phyloP scores from a whole-genome alignment of 1,139 yeast species.

The Taiozyma sp. region DNA sequence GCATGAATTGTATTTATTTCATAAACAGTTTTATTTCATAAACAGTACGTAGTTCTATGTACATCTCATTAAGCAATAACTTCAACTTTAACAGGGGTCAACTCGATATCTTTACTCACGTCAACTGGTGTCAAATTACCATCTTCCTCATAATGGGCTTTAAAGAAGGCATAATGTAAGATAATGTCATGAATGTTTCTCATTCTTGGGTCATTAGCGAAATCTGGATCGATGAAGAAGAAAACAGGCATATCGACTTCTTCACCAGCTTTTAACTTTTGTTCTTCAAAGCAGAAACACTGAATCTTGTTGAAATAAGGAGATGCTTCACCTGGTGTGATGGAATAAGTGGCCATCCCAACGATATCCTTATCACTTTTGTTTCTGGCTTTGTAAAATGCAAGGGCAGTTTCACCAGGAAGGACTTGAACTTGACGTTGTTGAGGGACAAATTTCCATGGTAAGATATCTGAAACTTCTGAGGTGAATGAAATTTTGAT shows the following conservation, averaged over 20 bases:
- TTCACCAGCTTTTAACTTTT: slow-evolving; percentile 88
- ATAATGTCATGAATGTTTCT: slow-evolving; percentile 87
- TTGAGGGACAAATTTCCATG: slow-evolving; percentile 95
- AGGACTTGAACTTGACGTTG: slow-evolving; percentile 90
- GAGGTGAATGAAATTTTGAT: slow-evolving; percentile 84
- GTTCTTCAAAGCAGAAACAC: slow-evolving; percentile 98
- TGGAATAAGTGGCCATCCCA: slow-evolving; percentile 98
- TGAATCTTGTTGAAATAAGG: slow-evolving; percentile 95
- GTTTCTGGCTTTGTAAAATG: slow-evolving; percentile 91
- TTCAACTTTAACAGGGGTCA: slow-evolving; percentile 18
- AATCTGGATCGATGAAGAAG: slow-evolving; percentile 97
- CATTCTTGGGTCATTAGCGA: slow-evolving; percentile 92
- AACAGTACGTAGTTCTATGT: neutral
- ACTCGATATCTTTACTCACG: slow-evolving; percentile 19
- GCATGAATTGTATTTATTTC: neutral
- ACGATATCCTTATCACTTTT: slow-evolving; percentile 83
- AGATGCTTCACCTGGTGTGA: slow-evolving; percentile 94
- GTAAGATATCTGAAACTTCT: slow-evolving; percentile 85
- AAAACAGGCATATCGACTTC: slow-evolving; percentile 99
- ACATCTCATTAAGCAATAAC: neutral
- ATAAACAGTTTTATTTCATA: no score
- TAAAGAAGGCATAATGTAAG: slow-evolving; percentile 89
- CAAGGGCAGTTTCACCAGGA: slow-evolving; percentile 98
- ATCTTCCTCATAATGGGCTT: slow-evolving; percentile 33
- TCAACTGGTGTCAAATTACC: slow-evolving; percentile 23